A percentile compares a stretch with the other conserved stretches of the same genome.
phyloP scores from a whole-genome alignment of 83 land plant species.

The Larix sibirica region DNA sequence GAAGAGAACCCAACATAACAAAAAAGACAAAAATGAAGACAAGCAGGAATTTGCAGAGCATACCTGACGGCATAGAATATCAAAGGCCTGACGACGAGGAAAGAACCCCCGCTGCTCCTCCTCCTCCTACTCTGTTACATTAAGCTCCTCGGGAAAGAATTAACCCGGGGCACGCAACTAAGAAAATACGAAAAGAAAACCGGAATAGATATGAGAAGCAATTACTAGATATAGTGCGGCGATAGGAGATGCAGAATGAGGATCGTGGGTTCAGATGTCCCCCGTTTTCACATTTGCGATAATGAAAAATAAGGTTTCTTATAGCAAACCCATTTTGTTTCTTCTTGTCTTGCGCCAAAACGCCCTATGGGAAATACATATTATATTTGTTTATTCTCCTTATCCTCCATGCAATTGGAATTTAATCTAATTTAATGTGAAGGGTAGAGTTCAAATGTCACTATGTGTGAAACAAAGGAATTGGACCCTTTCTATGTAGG shows the following conservation, averaged over 20 bases:
- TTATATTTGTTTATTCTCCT: no score
- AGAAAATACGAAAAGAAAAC: not conserved
- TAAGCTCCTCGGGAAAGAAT: no score
- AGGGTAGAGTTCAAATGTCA: no score
- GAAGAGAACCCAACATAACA: not conserved
- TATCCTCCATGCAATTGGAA: no score
- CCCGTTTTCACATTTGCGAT: not conserved
- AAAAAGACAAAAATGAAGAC: not conserved
- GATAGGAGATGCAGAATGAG: not conserved
- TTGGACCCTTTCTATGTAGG: no score
- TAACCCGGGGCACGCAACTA: no score
- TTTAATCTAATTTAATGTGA: no score
- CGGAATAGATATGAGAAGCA: not conserved
- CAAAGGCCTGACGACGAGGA: not conserved
- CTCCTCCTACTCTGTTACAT: no score
- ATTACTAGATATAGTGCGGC: not conserved
- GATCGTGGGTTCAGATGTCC: not conserved
- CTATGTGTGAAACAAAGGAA: no score
- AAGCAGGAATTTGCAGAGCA: not conserved
- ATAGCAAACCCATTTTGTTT: not conserved
- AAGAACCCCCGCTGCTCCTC: not conserved
- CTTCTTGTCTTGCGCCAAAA: not conserved
- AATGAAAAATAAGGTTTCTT: not conserved
- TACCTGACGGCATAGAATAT: conserved; percentile 2
- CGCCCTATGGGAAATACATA: not conserved